Conservation (phyloP, 1,284 basidiomycete species). For the Trametes versicolor region DNA sequence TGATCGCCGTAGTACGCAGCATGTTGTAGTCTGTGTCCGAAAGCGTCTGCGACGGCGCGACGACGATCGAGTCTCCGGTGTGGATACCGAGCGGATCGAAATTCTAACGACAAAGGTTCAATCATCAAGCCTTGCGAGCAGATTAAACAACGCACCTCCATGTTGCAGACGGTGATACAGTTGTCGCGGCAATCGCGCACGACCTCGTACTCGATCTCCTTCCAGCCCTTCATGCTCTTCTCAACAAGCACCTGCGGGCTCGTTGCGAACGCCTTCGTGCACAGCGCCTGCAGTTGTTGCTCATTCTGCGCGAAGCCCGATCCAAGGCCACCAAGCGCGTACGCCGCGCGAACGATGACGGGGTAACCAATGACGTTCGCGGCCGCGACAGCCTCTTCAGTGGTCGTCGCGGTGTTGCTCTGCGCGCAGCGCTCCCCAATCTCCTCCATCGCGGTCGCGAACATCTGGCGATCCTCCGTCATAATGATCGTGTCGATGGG, state of each 20-base stretch:
- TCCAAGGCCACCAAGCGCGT: slow-evolving; percentile 94
- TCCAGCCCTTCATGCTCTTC: slow-evolving; percentile 99
- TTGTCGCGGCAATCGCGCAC: slow-evolving; percentile 98
- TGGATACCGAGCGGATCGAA: slow-evolving; percentile 99
- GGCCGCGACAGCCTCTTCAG: slow-evolving; percentile 88
- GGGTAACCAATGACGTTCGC: slow-evolving; percentile 93
- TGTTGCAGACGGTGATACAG: slow-evolving; percentile 99
- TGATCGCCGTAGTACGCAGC: slow-evolving; percentile 97
- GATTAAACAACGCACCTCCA: slow-evolving; percentile 80
- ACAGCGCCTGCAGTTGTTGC: slow-evolving; percentile 86
- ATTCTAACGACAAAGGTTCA: slow-evolving; percentile 65
- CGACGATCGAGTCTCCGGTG: slow-evolving; percentile 99
- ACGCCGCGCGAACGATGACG: slow-evolving; percentile 96
- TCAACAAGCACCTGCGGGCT: slow-evolving; percentile 98
- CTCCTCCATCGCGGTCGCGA: slow-evolving; percentile 94
- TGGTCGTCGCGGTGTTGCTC: slow-evolving; percentile 85
- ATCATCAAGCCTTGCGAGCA: not conserved
- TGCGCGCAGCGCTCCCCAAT: slow-evolving; percentile 97
- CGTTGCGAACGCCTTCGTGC: slow-evolving; percentile 95
- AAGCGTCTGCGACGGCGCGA: slow-evolving; percentile 97
- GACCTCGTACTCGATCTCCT: slow-evolving; percentile 99
- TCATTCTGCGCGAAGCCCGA: slow-evolving; percentile 96
- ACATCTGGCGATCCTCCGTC: slow-evolving; percentile 96
- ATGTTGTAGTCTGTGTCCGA: slow-evolving; percentile 99
- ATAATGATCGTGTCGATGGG: slow-evolving; percentile 98